Evolutionary conservation across 2,329 filamentous ascomycete genomes (phyloP).

Genomic region (Cordyceps militaris): DNA sequence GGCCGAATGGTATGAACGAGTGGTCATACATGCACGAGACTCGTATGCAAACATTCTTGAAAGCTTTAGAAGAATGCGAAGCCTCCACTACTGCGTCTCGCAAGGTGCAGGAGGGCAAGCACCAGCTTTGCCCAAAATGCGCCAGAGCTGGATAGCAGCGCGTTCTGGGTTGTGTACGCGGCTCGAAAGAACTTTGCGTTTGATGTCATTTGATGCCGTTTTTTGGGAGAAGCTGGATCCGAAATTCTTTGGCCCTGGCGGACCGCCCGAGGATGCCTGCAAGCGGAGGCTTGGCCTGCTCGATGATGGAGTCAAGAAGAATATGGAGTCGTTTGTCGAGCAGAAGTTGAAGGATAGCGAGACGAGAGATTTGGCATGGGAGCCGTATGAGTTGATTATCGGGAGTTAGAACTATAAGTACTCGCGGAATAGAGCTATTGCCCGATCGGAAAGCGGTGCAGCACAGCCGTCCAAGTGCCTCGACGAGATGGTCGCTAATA

Average conservation of each 20-base stretch:
- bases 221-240: background rate
- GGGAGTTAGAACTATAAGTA: no score
- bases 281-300: background rate
- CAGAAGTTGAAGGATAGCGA: background rate
- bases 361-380: slow-evolving; percentile 7
- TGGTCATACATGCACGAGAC: background rate
- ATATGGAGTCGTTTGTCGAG: slow-evolving; percentile 2
- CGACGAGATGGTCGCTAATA: no score
- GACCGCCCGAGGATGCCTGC: slow-evolving; percentile 1
- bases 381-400: slow-evolving; percentile 16
- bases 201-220: background rate
- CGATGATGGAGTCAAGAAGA: background rate
- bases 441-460: no score
- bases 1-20: background rate
- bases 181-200: slow-evolving; percentile 3
- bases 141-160: background rate
- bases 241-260: background rate
- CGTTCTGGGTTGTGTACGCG: background rate
- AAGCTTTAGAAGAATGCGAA: background rate
- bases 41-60: background rate
- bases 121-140: no score
- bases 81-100: background rate
- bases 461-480: no score
- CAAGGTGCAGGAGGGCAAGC: background rate
- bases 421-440: no score